Base-by-base conservation (phyloP, 495 filamentous ascomycete species). In the Entonaema liquescens region DNA sequence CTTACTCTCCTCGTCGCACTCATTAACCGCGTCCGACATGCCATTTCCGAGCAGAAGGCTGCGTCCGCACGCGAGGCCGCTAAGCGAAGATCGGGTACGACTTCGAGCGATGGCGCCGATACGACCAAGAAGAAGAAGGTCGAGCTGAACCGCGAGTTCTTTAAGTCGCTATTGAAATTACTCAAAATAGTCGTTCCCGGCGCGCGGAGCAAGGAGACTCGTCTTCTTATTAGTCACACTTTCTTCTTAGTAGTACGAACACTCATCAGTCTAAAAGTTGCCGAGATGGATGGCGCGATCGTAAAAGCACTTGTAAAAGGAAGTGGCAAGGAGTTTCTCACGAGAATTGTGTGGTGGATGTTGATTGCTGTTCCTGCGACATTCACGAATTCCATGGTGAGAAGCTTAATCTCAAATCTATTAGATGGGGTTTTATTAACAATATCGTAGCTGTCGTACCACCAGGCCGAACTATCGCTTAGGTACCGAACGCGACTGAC, bases 361-460 rank as follows among this genome's bases (percentile, higher is more conserved):
- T 80, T 93, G 70, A 95, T 99, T 72, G 94, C 95, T 47, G 85
- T 99, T n/a, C 95, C 95, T 4, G 96, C 95, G 17, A 98, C 96
- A 0, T 99, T 98, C 72, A 99, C 95, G 25, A 99, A 99, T 80
- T 98, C 95, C 1, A 98, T 98, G 96, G 92, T 96, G 78, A 77
- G 90, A 26, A 50, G 42, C 40, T 17, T 5, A 40, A 9, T 42
- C 25, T 21, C 5, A n/a, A 28, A 17, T 21, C 15, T 42, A 26
- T 23, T 53, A 1, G 25, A 8, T 19, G 11, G 7, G 28, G 53
- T 47, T 47, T 11, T 61, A 47, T 50, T 71, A 47, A 76, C 49
- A 5, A 21, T 8, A 19, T 29, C 2, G 15, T 79, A 94, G 92
- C 85, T 99, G n/a, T 94, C 93, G 4, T 99, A 97, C 75, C 95